These are phyloP conservation scores for Trypanosoma brucei DNA, from an alignment of 208 protist genomes.

Conservation along the genomic window DNA sequence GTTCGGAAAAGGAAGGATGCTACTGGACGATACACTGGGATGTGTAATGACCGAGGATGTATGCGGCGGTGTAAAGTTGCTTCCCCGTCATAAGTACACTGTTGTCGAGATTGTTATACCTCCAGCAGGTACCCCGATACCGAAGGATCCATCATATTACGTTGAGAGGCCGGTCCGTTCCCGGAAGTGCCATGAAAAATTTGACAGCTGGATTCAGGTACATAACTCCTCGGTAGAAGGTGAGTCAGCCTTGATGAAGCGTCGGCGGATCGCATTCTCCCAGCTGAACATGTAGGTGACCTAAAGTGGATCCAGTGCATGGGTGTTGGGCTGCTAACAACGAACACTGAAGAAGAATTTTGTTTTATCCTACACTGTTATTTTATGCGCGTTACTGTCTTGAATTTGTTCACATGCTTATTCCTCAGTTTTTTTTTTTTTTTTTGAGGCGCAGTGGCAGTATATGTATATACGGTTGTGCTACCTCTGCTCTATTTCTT, in stretches of 20 bases:
- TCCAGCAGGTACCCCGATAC: slow-evolving; percentile 5
- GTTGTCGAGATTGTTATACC: slow-evolving; percentile 66
- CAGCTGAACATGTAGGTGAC: slow-evolving; percentile 3
- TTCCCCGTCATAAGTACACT: slow-evolving; percentile 65
- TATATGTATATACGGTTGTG: slow-evolving; percentile 6
- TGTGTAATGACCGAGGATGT: slow-evolving; percentile 63
- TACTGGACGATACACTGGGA: slow-evolving; percentile 70
- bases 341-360: too few relatives aligned
- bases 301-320: not conserved
- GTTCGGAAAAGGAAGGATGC: slow-evolving; percentile 58
- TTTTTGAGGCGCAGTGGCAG: not conserved
- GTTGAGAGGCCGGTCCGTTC: not conserved
- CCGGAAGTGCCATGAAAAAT: not conserved
- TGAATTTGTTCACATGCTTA: not conserved
- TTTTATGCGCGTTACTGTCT: not conserved
- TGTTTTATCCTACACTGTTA: too few relatives aligned
- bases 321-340: too few relatives aligned
- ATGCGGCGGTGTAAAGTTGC: slow-evolving; percentile 74
- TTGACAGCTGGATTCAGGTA: not conserved
- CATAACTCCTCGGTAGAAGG: slow-evolving; percentile 12
- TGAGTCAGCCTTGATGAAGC: slow-evolving; percentile 14
- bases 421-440: not conserved
- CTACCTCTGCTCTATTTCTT: slow-evolving; percentile 3
- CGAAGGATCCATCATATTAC: slow-evolving; percentile 5
- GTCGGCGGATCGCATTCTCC: slow-evolving; percentile 1